Evolutionary conservation across 2,329 filamentous ascomycete genomes (phyloP).

Genomic region (Coniochaeta hoffmannii): DNA sequence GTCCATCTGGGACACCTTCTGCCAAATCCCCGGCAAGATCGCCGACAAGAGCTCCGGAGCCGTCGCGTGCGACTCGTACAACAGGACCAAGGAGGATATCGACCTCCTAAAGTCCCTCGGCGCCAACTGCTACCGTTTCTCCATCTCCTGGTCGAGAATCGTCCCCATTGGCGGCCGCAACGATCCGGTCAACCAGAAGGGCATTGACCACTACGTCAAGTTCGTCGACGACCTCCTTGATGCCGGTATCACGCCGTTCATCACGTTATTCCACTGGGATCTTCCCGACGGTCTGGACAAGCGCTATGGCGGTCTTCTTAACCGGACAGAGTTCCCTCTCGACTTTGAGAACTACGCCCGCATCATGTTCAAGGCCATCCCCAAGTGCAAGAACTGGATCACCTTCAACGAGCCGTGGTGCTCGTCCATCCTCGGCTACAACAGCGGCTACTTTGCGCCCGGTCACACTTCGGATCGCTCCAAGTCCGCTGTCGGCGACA

Average conservation of each 20-base stretch:
- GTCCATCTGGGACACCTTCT: conserved; percentile 90
- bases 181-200: conserved; percentile 73
- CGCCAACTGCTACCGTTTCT: conserved; percentile 74
- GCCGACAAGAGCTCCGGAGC: conserved; percentile 68
- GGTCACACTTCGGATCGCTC: conserved; percentile 71
- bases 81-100: conserved; percentile 71
- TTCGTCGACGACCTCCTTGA: conserved; percentile 72
- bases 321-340: conserved; percentile 73
- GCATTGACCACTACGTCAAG: conserved; percentile 69
- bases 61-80: conserved; percentile 81
- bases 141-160: conserved; percentile 75
- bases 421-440: conserved; percentile 73
- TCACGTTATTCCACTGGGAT: conserved; percentile 87
- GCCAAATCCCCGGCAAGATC: conserved; percentile 72
- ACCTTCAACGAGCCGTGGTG: conserved; percentile 91
- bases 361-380: conserved; percentile 65
- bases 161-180: conserved; percentile 79
- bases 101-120: conserved; percentile 67
- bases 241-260: conserved; percentile 70
- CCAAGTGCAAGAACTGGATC: conserved; percentile 80
- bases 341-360: conserved; percentile 77
- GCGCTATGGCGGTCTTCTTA: conserved; percentile 74
- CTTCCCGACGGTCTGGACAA: conserved; percentile 70
- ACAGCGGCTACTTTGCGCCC: conserved; percentile 69
- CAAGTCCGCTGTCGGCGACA: conserved; percentile 66